These are phyloP conservation scores for Aspergillus indologenus DNA, from an alignment of 495 filamentous ascomycete genomes.

Conservation along the genomic window DNA sequence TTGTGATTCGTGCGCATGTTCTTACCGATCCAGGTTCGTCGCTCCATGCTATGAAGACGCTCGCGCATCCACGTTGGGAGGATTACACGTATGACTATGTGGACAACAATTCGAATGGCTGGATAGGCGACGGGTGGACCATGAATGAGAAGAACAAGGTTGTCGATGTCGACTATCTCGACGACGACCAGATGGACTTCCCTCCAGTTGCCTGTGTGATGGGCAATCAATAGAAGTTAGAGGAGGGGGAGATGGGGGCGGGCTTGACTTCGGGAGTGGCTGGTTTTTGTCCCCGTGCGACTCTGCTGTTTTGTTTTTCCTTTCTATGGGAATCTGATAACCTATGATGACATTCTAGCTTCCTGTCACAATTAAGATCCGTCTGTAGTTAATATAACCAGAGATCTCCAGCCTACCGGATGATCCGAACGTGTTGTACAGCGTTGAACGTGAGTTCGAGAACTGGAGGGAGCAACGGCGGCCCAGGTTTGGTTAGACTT, in stretches of 20 bases:
- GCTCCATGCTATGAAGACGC: constrained; percentile 37
- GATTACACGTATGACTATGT: constrained; percentile 42
- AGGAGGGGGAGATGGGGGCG: not conserved
- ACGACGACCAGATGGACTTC: constrained; percentile 40
- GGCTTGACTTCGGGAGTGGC: not conserved
- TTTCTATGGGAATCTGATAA: not conserved
- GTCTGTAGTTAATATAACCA: not conserved
- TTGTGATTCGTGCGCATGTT: not conserved
- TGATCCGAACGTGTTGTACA: not conserved
- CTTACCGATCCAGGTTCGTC: constrained; percentile 33
- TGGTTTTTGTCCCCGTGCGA: not conserved
- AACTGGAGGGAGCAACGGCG: too few relatives aligned
- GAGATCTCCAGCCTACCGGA: not conserved
- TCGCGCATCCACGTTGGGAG: constrained; percentile 40
- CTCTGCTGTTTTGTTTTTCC: not conserved
- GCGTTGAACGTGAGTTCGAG: not conserved
- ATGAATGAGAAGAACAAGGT: constrained; percentile 34
- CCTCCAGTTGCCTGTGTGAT: constrained; percentile 17
- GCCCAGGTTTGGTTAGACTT: not conserved
- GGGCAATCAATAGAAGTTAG: not conserved
- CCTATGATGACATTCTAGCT: not conserved
- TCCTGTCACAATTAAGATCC: not conserved
- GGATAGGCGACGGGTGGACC: constrained; percentile 45
- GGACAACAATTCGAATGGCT: constrained; percentile 34
- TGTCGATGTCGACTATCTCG: constrained; percentile 38